These are phyloP conservation scores for Albizia julibrissin DNA, from an alignment of 306 rosid species.

Conservation along the genomic window DNA sequence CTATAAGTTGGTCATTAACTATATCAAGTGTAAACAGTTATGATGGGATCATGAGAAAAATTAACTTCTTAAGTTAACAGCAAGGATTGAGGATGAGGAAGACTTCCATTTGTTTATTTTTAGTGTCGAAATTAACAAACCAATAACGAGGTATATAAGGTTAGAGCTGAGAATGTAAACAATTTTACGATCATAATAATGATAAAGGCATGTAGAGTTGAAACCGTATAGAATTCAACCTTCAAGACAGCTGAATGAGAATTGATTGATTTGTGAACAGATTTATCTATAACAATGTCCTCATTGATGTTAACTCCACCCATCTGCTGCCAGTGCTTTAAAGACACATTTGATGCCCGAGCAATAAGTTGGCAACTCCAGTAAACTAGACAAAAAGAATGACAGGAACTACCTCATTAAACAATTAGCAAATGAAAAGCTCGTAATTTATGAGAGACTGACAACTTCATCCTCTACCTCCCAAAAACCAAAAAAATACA, in stretches of 20 bases:
- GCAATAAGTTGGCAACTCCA: constrained; percentile 98
- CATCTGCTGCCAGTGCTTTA: constrained; percentile 94
- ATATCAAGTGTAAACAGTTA: background rate
- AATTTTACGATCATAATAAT: constrained; percentile 20
- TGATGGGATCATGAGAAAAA: background rate
- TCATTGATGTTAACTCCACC: constrained; percentile 84
- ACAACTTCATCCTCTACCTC: background rate
- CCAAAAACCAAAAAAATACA: background rate
- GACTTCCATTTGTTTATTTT: background rate
- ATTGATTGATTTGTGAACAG: constrained; percentile 83
- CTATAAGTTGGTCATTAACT: constrained; percentile 9
- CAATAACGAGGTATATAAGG: constrained; percentile 13
- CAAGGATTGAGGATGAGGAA: background rate
- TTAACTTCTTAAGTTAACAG: background rate
- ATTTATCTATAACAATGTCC: constrained; percentile 80
- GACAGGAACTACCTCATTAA: background rate
- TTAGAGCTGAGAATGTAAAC: constrained; percentile 1
- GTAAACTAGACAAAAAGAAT: constrained; percentile 56
- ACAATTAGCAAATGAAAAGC: background rate
- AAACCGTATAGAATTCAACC: constrained; percentile 46
- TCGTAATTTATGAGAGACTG: constrained; percentile 13
- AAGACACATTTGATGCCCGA: constrained; percentile 75
- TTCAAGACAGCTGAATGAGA: constrained; percentile 87
- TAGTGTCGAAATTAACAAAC: constrained; percentile 2
- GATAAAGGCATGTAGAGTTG: constrained; percentile 2